phyloP scores from a whole-genome alignment of 108 stramenopile genomes.

The Skeletonema potamos region DNA sequence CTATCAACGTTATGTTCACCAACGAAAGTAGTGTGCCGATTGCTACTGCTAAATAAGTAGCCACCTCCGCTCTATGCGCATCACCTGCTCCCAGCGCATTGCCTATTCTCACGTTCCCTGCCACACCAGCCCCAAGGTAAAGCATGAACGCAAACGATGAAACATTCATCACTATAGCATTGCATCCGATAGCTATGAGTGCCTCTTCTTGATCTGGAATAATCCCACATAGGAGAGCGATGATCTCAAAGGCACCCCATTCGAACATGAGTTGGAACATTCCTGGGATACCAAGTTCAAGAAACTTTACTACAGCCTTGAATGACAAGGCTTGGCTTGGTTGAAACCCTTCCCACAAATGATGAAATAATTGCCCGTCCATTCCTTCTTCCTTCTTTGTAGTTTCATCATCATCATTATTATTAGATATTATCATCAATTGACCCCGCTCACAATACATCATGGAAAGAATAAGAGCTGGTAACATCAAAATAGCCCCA shows the following conservation, averaged over 20 bases:
- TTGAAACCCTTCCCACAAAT: constrained; percentile 31
- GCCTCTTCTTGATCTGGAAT: constrained; percentile 24
- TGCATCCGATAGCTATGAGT: constrained; percentile 42
- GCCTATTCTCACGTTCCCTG: constrained; percentile 43
- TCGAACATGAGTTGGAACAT: constrained; percentile 43
- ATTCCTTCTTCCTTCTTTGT: background rate
- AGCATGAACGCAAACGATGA: constrained; percentile 37
- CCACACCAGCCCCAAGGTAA: constrained; percentile 28
- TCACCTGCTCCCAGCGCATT: constrained; percentile 52
- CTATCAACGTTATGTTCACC: constrained; percentile 17
- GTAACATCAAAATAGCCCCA: constrained; percentile 20
- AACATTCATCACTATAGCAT: constrained; percentile 32
- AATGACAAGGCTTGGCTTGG: constrained; percentile 19
- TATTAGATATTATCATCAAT: constrained; percentile 5
- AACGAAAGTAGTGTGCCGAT: constrained; percentile 11
- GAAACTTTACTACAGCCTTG: constrained; percentile 23
- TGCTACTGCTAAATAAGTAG: constrained; percentile 19
- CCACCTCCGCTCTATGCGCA: constrained; percentile 29
- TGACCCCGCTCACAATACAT: background rate
- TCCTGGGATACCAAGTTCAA: constrained; percentile 38
- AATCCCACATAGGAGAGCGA: constrained; percentile 44
- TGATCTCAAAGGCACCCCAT: constrained; percentile 46
- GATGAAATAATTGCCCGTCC: constrained; percentile 25
- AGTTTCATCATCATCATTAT: background rate
- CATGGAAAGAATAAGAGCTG: constrained; percentile 30